phyloP scores from a whole-genome alignment of 192 early-diverging fungal species.

The Gonapodya prolifera region DNA sequence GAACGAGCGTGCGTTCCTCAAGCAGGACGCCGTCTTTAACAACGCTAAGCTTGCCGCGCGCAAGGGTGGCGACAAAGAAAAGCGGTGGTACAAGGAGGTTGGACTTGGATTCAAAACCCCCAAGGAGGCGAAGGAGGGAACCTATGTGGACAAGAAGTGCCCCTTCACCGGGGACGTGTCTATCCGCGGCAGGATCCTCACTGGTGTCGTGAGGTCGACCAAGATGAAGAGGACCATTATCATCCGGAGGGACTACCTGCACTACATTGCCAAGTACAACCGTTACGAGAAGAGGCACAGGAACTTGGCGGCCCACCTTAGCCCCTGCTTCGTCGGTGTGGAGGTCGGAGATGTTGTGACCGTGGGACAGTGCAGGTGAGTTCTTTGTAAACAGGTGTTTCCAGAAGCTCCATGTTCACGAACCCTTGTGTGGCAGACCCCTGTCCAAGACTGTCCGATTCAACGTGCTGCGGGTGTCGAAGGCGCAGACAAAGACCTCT shows the following conservation, averaged over 20 bases:
- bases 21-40: constrained; percentile 89
- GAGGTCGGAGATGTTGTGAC: constrained; percentile 81
- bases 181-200: constrained; percentile 96
- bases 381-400: too few species aligned
- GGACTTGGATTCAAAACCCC: constrained; percentile 99
- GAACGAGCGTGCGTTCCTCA: constrained; percentile 95
- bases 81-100: constrained; percentile 97
- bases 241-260: constrained; percentile 98
- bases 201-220: constrained; percentile 79
- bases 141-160: constrained; percentile 99
- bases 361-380: constrained; percentile 90
- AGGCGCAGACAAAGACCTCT: constrained; percentile 62
- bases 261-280: constrained; percentile 99
- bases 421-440: constrained; percentile 40
- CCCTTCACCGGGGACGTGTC: constrained; percentile 93
- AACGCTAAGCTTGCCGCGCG: constrained; percentile 58
- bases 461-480: constrained; percentile 97
- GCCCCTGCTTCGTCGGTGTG: constrained; percentile 88
- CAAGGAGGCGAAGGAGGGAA: constrained; percentile 89
- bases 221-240: constrained; percentile 99
- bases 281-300: constrained; percentile 99
- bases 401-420: not conserved
- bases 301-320: constrained; percentile 94
- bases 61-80: constrained; percentile 46
- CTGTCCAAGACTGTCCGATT: constrained; percentile 99